Evolutionary conservation across 148 eudicot species (phyloP).

Genomic region (Rhododendron kiyosumense): DNA sequence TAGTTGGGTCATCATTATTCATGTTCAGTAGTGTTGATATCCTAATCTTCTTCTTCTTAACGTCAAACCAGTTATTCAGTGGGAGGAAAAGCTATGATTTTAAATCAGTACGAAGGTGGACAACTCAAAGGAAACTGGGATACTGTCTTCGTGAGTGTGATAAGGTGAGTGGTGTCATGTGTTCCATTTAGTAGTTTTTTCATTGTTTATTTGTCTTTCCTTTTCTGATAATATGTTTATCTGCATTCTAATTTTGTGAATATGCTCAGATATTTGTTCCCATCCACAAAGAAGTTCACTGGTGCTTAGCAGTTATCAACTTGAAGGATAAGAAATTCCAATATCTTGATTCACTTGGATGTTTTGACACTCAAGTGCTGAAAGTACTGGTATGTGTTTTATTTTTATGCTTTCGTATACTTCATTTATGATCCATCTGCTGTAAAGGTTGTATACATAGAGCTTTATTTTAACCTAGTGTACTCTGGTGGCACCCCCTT

Average conservation of each 20-base stretch:
- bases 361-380: slow-evolving; percentile 54
- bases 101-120: slow-evolving; percentile 84
- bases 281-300: slow-evolving; percentile 78
- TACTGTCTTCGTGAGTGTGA: slow-evolving; percentile 81
- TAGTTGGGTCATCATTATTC: neutral
- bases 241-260: slow-evolving; percentile 10
- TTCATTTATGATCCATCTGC: neutral
- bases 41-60: neutral
- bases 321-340: slow-evolving; percentile 85
- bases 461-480: neutral
- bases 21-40: neutral
- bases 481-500: neutral
- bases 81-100: slow-evolving; percentile 75
- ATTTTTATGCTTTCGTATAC: neutral
- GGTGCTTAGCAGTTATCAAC: slow-evolving; percentile 95
- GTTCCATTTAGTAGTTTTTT: neutral
- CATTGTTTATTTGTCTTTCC: neutral
- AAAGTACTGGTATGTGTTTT: slow-evolving; percentile 59
- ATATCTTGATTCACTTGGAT: slow-evolving; percentile 86
- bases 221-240: neutral
- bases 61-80: slow-evolving; percentile 46
- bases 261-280: slow-evolving; percentile 86
- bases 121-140: slow-evolving; percentile 69
- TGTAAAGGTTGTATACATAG: neutral
- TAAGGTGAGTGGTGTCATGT: slow-evolving; percentile 57